Base-by-base conservation (phyloP, 2,329 filamentous ascomycete genomes). In the Fusarium continuum region DNA sequence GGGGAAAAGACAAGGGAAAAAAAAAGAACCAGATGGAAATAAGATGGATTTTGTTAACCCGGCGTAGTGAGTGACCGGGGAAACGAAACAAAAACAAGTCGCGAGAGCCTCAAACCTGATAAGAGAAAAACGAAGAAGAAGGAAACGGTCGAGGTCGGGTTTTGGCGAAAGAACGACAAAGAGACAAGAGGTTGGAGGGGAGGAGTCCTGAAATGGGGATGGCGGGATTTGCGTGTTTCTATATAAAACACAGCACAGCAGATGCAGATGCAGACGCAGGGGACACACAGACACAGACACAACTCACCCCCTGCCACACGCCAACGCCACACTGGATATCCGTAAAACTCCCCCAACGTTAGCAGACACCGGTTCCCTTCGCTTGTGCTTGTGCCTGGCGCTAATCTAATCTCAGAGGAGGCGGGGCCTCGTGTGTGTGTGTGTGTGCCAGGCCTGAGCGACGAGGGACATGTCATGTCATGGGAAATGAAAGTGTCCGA, bases 51-150 rank as follows among this genome's bases (percentile, higher is more conserved):
- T 48, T 38, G 43, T 57, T 64, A 57, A 45, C 47, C 56, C 64
- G 63, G 65, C 71, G 50, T 72, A 72, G 64, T 61, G 67, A 73
- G 62, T 65, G 70, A 72, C 68, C 61, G 62, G 46, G 44, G 36
- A 61, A 40, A 55, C 36, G 31, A 49, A 25, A 38, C 8, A 10
- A 13, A 13, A 20, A n/a, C 51, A 56, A 49, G 25, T 31, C 36
- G 25, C 16, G 32, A 44, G 26, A 8, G 17, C 41, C 45, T 49
- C 41, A 43, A 61, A 39, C 23, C 19, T n/a, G 11, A 28, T 23
- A 25, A 54, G 17, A 32, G 19, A 41, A 20, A 50, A 32, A 32
- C 25, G 20, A 28, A 52, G 34, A 56, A 41, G 32, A 45, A 41
- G 51, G n/a, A 50, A 44, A 53, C 8, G 57, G 38, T 25, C 39